phyloP scores from a whole-genome alignment of 2,329 filamentous ascomycete species.

The Beauveria scarabaeidicola region DNA sequence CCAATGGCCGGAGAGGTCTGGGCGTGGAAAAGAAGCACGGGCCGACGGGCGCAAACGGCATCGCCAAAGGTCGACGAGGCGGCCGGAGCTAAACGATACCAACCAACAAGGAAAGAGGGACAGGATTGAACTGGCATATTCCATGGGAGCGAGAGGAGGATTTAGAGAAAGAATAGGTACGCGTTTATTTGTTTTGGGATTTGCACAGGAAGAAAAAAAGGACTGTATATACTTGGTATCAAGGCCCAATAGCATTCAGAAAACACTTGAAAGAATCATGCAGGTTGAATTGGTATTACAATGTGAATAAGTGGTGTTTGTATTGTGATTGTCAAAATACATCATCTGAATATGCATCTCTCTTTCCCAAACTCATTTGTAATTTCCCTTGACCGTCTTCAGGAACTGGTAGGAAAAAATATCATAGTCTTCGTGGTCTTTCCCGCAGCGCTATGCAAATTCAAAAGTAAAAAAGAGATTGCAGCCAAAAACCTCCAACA shows the following conservation, averaged over 20 bases:
- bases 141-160: neutral
- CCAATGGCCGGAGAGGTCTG: slow-evolving; percentile 38
- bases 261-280: neutral
- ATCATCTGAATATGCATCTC: neutral
- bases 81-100: slow-evolving; percentile 13
- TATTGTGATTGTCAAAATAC: neutral
- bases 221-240: slow-evolving; percentile 6
- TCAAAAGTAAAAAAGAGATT: neutral
- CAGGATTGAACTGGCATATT: neutral
- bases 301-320: neutral
- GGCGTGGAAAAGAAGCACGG: slow-evolving; percentile 44
- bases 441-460: slow-evolving; percentile 10
- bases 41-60: slow-evolving; percentile 22
- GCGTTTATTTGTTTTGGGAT: neutral
- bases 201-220: neutral
- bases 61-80: slow-evolving; percentile 33
- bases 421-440: neutral
- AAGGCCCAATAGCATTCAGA: neutral
- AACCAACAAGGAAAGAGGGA: neutral
- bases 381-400: neutral
- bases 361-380: neutral
- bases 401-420: neutral
- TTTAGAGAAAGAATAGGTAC: neutral
- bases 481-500: neutral
- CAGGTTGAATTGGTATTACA: neutral